Base-by-base conservation (phyloP, 108 stramenopile species). In the Stephanodiscus triporus region DNA sequence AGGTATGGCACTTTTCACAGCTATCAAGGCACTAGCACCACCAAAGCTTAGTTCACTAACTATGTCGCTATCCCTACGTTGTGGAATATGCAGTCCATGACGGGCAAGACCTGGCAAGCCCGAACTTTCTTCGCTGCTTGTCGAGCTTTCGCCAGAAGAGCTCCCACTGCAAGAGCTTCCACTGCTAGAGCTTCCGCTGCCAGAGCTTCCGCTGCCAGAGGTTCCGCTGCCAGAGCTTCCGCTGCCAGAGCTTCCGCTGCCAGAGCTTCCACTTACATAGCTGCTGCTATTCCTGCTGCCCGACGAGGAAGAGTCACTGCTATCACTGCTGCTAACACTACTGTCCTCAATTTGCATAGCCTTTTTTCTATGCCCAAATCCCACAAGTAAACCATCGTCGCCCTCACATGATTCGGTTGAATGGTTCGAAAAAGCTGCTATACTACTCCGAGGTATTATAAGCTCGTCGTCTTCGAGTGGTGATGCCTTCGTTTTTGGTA, bases 21-120 rank as follows among this genome's bases (percentile, higher is more conserved):
- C 68, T 24, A 73, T 66, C 26, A 80, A 58, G 47, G 79, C 72
- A 65, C 79, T 80, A 4, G 79, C 79, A 54, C 79, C 79, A 53
- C 79, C 79, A 73, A 80, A 80, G 49, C 79, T 80, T 34, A 80
- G 56, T 20, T 66, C 72, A 60, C 79, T 80, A 10, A 80, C 73
- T 29, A 62, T 37, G 60, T 80, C 79, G 19, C 58, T 59, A 10
- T 61, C 60, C 17, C 32, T 42, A 20, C 38, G 30, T 36, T 50
- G 38, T 30, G 30, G 38, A 24, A 79, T 59, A 22, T 36, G 56
- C 24, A 79, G 22, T 11, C 77, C 77, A 58, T 70, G 27, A 40
- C 67, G 50, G 26, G 78, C 66, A 63, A 79, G 66, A 48, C 58
- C 65, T 20, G 71, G 61, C 34, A 67, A n/a, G 51, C 67, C 51